phyloP scores from a whole-genome alignment of 345 rosid species.

The Cardamine occulta region DNA sequence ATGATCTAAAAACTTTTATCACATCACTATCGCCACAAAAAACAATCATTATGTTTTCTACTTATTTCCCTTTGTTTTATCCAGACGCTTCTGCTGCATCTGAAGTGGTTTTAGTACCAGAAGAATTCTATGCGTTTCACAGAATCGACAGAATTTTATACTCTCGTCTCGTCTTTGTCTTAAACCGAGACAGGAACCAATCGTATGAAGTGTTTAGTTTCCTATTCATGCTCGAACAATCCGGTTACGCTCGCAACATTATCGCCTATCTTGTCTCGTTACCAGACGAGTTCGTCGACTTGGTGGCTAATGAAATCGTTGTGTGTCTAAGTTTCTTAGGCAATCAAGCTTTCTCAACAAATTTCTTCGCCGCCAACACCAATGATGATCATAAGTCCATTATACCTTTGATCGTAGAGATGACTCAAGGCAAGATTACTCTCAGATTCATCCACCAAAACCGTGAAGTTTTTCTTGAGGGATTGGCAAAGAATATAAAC shows the following conservation, averaged over 20 bases:
- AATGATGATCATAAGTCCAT: neutral
- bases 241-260: conserved; percentile 17
- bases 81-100: neutral
- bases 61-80: neutral
- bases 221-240: conserved; percentile 61
- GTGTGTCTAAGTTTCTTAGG: conserved; percentile 46
- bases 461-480: conserved; percentile 33
- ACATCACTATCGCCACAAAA: neutral
- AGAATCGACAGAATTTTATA: conserved; percentile 55
- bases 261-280: conserved; percentile 28
- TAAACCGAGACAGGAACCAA: conserved; percentile 50
- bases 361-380: neutral
- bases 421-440: conserved; percentile 42
- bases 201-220: conserved; percentile 56
- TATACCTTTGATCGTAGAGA: conserved; percentile 35
- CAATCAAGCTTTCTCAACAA: conserved; percentile 1
- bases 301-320: conserved; percentile 56
- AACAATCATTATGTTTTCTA: neutral
- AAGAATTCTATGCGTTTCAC: conserved; percentile 58
- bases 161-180: conserved; percentile 48
- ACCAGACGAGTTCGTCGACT: conserved; percentile 43
- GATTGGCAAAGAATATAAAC: conserved; percentile 30
- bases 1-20: neutral
- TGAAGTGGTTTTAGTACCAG: conserved; percentile 21
- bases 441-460: conserved; percentile 47